These are phyloP conservation scores for Podospora didyma DNA, from an alignment of 495 filamentous ascomycete genomes.

Conservation along the genomic window DNA sequence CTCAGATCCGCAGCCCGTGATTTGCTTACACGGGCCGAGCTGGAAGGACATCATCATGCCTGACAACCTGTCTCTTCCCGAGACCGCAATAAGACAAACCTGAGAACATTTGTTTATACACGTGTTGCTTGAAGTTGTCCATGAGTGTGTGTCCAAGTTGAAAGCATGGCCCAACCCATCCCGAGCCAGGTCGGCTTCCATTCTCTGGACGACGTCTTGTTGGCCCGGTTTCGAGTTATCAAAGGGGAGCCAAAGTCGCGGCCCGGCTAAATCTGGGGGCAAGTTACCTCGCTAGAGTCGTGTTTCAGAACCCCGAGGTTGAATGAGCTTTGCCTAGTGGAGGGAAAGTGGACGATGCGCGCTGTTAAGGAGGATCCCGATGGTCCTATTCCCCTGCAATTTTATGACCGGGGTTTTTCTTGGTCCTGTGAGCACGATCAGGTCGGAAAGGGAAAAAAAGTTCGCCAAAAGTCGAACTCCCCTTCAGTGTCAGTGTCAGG, in stretches of 20 bases:
- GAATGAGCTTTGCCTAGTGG: not conserved
- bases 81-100: not conserved
- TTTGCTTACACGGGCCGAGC: no score
- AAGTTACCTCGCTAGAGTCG: slow-evolving; percentile 3
- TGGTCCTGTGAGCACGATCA: not conserved
- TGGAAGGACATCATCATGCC: no score
- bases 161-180: not conserved
- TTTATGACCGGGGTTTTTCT: not conserved
- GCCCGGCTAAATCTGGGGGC: slow-evolving; percentile 17
- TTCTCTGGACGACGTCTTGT: not conserved
- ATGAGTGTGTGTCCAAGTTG: no score
- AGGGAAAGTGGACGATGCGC: slow-evolving; percentile 5
- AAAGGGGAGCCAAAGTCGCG: slow-evolving; percentile 4
- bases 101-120: not conserved
- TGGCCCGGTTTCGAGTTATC: slow-evolving; percentile 19
- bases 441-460: not conserved
- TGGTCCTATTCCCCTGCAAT: not conserved
- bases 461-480: not conserved
- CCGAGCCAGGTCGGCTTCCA: not conserved
- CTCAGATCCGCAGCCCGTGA: not conserved
- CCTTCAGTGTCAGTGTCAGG: not conserved
- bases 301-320: slow-evolving; percentile 12
- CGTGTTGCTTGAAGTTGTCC: not conserved
- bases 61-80: no score
- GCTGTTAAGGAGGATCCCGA: slow-evolving; percentile 16